Conservation (phyloP, 192 early-diverging fungal species). For the Coemansia asiatica region DNA sequence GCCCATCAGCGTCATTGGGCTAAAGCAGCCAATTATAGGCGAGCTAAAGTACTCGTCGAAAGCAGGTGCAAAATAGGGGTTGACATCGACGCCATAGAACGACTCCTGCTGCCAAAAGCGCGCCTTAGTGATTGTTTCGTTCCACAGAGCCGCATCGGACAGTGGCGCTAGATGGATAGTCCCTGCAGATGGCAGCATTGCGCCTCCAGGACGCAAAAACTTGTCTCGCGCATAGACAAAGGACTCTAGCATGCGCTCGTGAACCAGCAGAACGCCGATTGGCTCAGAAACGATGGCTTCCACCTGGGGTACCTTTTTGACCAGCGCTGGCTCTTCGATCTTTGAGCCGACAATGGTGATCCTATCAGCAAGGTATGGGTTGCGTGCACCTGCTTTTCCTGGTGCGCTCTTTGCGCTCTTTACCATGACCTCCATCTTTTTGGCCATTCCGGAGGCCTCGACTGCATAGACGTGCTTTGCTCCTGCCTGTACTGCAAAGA, state of each 20-base stretch:
- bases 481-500: constrained; percentile 92
- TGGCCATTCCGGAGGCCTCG: constrained; percentile 93
- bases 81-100: constrained; percentile 94
- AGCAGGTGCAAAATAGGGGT: constrained; percentile 77
- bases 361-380: constrained; percentile 76
- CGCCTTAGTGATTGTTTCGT: constrained; percentile 91
- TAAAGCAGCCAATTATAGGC: constrained; percentile 94
- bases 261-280: constrained; percentile 94
- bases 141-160: constrained; percentile 76
- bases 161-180: constrained; percentile 88
- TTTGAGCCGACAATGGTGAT: constrained; percentile 84
- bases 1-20: constrained; percentile 74
- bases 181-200: constrained; percentile 87
- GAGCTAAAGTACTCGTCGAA: constrained; percentile 78
- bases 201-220: constrained; percentile 90
- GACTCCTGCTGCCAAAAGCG: constrained; percentile 82
- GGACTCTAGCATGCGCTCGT: constrained; percentile 88
- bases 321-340: constrained; percentile 76
- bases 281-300: constrained; percentile 97
- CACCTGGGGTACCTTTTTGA: constrained; percentile 66
- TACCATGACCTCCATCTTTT: constrained; percentile 83
- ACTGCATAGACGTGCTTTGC: constrained; percentile 93
- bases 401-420: constrained; percentile 55
- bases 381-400: constrained; percentile 59
- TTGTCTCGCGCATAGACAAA: constrained; percentile 64